These are phyloP conservation scores for Euphorbia tirucalli DNA, from an alignment of 345 rosid species.

Conservation along the genomic window DNA sequence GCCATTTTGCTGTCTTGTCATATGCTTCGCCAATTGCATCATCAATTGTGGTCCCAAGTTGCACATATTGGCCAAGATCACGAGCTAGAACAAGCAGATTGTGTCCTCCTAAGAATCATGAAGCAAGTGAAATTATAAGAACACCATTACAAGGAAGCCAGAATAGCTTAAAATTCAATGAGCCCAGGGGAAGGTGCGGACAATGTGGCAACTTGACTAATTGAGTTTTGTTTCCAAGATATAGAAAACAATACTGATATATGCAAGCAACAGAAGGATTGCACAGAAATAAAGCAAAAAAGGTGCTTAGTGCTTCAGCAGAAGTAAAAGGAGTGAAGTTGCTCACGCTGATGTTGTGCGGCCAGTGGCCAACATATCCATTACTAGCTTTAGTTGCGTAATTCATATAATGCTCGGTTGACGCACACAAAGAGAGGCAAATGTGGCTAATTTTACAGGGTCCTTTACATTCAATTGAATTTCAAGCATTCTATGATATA, in stretches of 20 bases:
- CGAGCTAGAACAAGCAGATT: constrained; percentile 80
- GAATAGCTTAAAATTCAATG: neutral
- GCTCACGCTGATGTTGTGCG: neutral
- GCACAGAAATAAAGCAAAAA: neutral
- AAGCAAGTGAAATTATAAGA: constrained; percentile 4
- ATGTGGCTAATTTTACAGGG: neutral
- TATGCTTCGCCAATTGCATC: constrained; percentile 98
- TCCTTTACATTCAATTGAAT: neutral
- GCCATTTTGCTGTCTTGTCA: constrained; percentile 95
- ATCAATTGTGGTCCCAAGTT: constrained; percentile 87
- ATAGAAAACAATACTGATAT: neutral
- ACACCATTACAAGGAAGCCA: neutral
- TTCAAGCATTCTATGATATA: neutral
- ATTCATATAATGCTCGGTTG: neutral
- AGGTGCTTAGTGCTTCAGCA: neutral
- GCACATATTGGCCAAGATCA: constrained; percentile 83
- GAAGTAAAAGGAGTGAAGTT: neutral
- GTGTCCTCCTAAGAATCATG: constrained; percentile 67
- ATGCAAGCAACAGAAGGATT: neutral
- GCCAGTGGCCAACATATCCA: neutral
- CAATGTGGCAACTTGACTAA: neutral
- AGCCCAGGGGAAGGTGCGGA: neutral
- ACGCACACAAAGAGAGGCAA: neutral
- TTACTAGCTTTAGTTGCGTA: neutral
- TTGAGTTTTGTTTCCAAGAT: neutral